Percentiles rank a stretch among this genome's conserved stretches.
Evolutionary conservation across 1,284 basidiomycete genomes (phyloP).

Genomic region (Cystobasidium slooffiae): DNA sequence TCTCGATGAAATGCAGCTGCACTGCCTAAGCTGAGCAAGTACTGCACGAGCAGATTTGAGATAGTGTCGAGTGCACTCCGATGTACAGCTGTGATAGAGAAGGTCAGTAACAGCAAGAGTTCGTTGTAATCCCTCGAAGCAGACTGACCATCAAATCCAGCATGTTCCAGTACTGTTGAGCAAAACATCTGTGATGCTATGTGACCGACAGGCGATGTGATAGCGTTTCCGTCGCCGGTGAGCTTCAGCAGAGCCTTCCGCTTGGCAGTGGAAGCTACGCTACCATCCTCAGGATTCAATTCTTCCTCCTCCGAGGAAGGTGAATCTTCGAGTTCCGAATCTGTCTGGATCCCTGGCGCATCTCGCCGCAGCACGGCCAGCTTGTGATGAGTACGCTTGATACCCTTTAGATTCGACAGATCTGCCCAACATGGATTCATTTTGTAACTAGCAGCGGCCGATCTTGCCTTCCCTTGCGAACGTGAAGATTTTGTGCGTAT

Average conservation of each 20-base stretch:
- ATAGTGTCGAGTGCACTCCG: constrained; percentile 76
- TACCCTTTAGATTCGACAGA: neutral
- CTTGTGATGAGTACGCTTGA: constrained; percentile 22
- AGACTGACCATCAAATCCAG: constrained; percentile 80
- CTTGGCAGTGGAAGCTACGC: neutral
- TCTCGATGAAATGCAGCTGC: constrained; percentile 82
- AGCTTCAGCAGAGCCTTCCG: neutral
- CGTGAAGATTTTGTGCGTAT: neutral
- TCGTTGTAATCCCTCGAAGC: neutral
- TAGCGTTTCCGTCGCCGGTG: neutral
- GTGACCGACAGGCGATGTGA: neutral
- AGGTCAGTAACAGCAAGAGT: neutral
- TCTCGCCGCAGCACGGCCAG: constrained; percentile 20
- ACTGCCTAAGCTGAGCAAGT: constrained; percentile 80
- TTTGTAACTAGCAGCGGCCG: neutral
- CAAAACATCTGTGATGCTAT: constrained; percentile 6
- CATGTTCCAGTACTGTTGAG: constrained; percentile 67
- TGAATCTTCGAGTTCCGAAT: neutral
- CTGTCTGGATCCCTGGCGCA: neutral
- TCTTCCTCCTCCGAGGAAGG: neutral
- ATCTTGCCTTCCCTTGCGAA: neutral
- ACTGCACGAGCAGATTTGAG: constrained; percentile 77
- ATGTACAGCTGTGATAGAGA: constrained; percentile 56
- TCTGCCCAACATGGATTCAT: constrained; percentile 9
- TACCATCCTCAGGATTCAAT: neutral